Evolutionary conservation across 164 flowering plant species (phyloP).

Genomic region (Pachysandra terminalis): DNA sequence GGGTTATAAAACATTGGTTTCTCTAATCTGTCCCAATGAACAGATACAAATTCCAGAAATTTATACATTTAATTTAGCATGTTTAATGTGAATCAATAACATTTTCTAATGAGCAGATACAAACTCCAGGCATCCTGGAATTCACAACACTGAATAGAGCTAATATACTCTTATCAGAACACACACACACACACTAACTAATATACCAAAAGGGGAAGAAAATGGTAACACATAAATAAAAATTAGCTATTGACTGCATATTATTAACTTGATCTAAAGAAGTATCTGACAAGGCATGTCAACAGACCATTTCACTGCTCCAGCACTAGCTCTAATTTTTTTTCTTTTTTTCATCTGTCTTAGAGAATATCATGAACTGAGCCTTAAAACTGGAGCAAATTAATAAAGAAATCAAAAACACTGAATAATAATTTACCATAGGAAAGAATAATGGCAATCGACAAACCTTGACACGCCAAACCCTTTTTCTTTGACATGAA

Average conservation of each 20-base stretch:
- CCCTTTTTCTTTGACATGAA: slow-evolving; percentile 37
- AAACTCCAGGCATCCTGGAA: slow-evolving; percentile 88
- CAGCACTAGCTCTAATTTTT: slow-evolving; percentile 98
- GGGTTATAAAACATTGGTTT: too few species aligned
- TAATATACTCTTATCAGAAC: too few species aligned
- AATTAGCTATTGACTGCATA: neutral
- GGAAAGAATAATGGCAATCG: neutral
- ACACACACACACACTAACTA: too few species aligned
- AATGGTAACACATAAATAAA: slow-evolving; percentile 9
- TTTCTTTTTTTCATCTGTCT: too few species aligned
- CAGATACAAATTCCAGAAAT: neutral
- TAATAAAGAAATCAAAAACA: neutral
- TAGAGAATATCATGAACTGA: too few species aligned
- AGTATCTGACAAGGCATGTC: neutral
- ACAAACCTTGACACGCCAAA: slow-evolving; percentile 64
- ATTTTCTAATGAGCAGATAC: slow-evolving; percentile 35
- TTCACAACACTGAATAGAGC: slow-evolving; percentile 60
- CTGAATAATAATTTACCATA: neutral
- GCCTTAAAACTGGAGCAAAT: too few species aligned
- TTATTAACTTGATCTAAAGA: neutral
- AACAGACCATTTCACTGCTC: slow-evolving; percentile 81
- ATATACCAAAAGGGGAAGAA: too few species aligned
- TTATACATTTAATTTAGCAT: neutral
- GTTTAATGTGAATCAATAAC: slow-evolving; percentile 22
- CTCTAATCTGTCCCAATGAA: neutral